Percentiles rank a stretch among this genome's conserved stretches.
Conservation (phyloP, 2,329 filamentous ascomycete genomes). For the Ophiostoma novo-ulmi region DNA sequence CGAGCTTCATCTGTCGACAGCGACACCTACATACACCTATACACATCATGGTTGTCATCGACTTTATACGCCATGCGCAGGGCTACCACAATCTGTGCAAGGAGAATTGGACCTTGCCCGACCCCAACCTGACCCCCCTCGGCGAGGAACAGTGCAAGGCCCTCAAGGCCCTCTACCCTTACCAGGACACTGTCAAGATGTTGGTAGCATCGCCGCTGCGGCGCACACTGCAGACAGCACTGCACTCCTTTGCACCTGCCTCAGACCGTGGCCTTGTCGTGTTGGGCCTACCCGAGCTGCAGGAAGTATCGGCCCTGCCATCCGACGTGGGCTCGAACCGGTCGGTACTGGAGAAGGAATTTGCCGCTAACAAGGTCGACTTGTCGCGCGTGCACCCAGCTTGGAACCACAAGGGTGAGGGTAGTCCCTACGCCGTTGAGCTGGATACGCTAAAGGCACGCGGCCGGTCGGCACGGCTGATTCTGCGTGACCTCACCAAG, state of each 20-base stretch:
- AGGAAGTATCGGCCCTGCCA: constrained; percentile 69
- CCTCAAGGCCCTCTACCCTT: constrained; percentile 59
- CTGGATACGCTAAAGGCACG: constrained; percentile 53
- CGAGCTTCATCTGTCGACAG: constrained; percentile 7
- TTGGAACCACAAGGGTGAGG: constrained; percentile 65
- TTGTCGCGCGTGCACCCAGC: constrained; percentile 53
- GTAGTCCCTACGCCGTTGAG: constrained; percentile 44
- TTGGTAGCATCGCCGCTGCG: constrained; percentile 75
- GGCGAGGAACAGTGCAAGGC: constrained; percentile 68
- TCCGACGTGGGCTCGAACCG: constrained; percentile 68
- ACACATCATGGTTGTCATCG: constrained; percentile 37
- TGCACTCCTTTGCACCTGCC: constrained; percentile 60
- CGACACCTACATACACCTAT: not conserved
- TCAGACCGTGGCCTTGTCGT: constrained; percentile 47
- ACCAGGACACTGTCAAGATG: constrained; percentile 60
- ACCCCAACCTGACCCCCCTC: constrained; percentile 71
- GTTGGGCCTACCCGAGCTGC: constrained; percentile 65
- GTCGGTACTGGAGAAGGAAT: constrained; percentile 54
- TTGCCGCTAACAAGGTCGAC: constrained; percentile 56
- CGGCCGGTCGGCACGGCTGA: constrained; percentile 55
- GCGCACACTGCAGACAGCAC: constrained; percentile 73
- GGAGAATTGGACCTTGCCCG: constrained; percentile 66
- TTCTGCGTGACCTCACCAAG: constrained; percentile 47
- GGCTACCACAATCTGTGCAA: constrained; percentile 73
- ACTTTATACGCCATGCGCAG: constrained; percentile 68